A percentile compares a stretch with the other conserved stretches of the same genome.
phyloP scores from a whole-genome alignment of 768 basidiomycete genomes.

The Boletus sp. region DNA sequence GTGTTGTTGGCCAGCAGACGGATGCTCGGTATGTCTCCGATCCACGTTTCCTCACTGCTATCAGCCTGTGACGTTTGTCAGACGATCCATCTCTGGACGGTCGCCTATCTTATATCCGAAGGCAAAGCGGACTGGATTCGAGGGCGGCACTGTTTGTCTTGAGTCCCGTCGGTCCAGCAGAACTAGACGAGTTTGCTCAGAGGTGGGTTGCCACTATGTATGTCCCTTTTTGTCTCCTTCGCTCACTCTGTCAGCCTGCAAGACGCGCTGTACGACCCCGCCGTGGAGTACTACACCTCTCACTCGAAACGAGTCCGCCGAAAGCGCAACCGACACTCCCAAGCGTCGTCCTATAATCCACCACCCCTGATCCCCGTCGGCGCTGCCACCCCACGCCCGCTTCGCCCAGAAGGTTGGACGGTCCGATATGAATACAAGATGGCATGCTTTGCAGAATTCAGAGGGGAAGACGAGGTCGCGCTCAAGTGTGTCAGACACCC shows the following conservation, averaged over 20 bases:
- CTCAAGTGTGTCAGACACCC: conserved; percentile 60
- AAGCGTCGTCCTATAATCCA: conserved; percentile 46
- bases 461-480: conserved; percentile 89
- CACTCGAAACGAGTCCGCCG: conserved; percentile 90
- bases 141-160: conserved; percentile 92
- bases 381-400: conserved; percentile 43
- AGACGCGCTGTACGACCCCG: conserved; percentile 83
- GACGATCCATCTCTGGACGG: conserved; percentile 84
- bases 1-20: conserved; percentile 87
- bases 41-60: not conserved
- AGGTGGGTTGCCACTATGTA: conserved; percentile 44
- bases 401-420: conserved; percentile 89
- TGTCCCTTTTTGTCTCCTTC: not conserved
- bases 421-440: conserved; percentile 98
- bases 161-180: conserved; percentile 82
- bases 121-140: conserved; percentile 86
- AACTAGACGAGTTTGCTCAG: conserved; percentile 84
- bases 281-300: conserved; percentile 87
- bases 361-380: conserved; percentile 48
- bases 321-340: conserved; percentile 82
- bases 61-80: conserved; percentile 26
- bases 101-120: conserved; percentile 81
- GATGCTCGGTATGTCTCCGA: conserved; percentile 65
- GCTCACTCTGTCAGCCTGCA: conserved; percentile 56
- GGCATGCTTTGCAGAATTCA: conserved; percentile 93